Percentiles rank a stretch among this genome's conserved stretches.
phyloP scores from a whole-genome alignment of 352 stramenopile genomes.

The Aphanomyces astaci region DNA sequence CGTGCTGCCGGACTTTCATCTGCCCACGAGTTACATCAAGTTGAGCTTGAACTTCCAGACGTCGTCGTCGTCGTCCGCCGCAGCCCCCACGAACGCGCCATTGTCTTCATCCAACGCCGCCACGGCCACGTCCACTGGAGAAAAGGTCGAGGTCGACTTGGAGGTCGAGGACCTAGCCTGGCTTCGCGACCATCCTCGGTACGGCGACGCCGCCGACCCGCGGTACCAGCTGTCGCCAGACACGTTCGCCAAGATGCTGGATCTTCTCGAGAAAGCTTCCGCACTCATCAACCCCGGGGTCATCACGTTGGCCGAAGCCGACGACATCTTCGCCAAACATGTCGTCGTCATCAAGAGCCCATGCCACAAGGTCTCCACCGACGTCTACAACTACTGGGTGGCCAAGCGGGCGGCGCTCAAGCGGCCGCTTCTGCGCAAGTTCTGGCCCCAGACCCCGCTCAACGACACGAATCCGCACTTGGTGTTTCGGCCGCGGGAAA shows the following conservation, averaged over 20 bases:
- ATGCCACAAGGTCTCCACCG: constrained; percentile 58
- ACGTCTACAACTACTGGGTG: constrained; percentile 95
- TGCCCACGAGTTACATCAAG: constrained; percentile 60
- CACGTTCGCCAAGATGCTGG: constrained; percentile 72
- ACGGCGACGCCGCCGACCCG: constrained; percentile 69
- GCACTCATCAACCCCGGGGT: constrained; percentile 71
- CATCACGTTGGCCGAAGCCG: constrained; percentile 59
- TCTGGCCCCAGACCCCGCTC: constrained; percentile 92
- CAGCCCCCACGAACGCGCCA: no score
- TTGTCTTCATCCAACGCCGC: constrained; percentile 9
- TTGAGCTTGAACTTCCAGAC: constrained; percentile 4
- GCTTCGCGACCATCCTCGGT: constrained; percentile 74
- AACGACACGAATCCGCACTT: constrained; percentile 98
- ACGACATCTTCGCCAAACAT: constrained; percentile 64
- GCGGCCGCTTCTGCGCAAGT: constrained; percentile 90
- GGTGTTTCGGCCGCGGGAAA: constrained; percentile 96
- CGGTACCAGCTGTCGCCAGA: constrained; percentile 65
- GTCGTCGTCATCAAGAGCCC: constrained; percentile 58
- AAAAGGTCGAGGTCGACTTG: constrained; percentile 64
- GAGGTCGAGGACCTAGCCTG: constrained; percentile 83
- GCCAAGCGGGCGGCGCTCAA: constrained; percentile 87
- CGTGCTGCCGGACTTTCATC: constrained; percentile 56
- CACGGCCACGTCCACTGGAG: constrained; percentile 31
- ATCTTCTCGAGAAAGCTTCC: constrained; percentile 78
- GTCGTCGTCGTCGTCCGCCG: constrained; percentile 19